Percentiles rank a stretch among this genome's conserved stretches.
phyloP scores from a whole-genome alignment of 2,329 filamentous ascomycete species.

The Xylaria sp. region DNA sequence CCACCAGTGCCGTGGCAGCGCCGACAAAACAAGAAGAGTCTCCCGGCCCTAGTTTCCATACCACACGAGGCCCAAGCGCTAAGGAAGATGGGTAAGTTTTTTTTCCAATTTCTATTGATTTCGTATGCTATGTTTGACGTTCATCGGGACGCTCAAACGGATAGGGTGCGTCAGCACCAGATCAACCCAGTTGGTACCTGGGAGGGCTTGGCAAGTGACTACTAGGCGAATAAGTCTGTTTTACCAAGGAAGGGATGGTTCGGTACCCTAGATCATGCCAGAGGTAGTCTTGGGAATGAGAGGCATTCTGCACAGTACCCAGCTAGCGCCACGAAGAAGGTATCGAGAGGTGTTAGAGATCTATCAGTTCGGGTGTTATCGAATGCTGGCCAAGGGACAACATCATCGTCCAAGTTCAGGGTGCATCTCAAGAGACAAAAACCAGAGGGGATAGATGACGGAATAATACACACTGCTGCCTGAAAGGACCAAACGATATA shows the following conservation, averaged over 20 bases:
- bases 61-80: conserved; percentile 71
- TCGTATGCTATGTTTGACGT: conserved; percentile 35
- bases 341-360: conserved; percentile 41
- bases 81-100: conserved; percentile 92
- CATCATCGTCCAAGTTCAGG: conserved; percentile 42
- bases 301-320: conserved; percentile 42
- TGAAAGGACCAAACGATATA: conserved; percentile 46
- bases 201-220: conserved; percentile 31
- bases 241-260: conserved; percentile 40
- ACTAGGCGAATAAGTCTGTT: conserved; percentile 35
- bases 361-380: conserved; percentile 45
- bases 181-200: conserved; percentile 31
- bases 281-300: conserved; percentile 42
- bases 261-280: conserved; percentile 37
- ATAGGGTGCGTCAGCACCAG: conserved; percentile 20
- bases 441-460: conserved; percentile 39
- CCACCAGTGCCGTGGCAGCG: conserved; percentile 43
- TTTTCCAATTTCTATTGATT: conserved; percentile 36
- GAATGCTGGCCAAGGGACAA: conserved; percentile 44
- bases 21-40: conserved; percentile 50
- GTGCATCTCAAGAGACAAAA: conserved; percentile 43
- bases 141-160: conserved; percentile 12
- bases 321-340: conserved; percentile 42
- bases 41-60: conserved; percentile 48
- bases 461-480: conserved; percentile 46